Conservation (phyloP, 179 eudicot species). For the Actinidia polygama region DNA sequence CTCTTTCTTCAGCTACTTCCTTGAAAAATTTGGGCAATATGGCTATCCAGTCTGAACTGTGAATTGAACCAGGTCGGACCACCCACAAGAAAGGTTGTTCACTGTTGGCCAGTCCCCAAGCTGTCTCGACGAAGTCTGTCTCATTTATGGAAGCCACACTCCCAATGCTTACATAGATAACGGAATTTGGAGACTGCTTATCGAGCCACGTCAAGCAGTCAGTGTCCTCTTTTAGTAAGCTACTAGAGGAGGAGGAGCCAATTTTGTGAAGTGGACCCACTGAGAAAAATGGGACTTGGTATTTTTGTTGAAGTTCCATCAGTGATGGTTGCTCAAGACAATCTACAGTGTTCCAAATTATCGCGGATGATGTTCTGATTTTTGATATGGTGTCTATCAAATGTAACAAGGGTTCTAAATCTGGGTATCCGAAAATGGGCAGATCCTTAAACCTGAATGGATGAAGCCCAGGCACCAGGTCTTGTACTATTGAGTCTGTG, state of each 20-base stretch:
- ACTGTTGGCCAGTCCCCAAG: slow-evolving; percentile 33
- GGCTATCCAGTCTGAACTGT: slow-evolving; percentile 27
- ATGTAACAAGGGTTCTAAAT: slow-evolving; percentile 7
- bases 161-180: slow-evolving; percentile 42
- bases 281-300: slow-evolving; percentile 19
- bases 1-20: slow-evolving; percentile 21
- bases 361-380: slow-evolving; percentile 25
- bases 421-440: slow-evolving; percentile 5
- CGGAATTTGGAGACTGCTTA: slow-evolving; percentile 33
- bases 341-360: slow-evolving; percentile 29
- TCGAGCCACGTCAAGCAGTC: slow-evolving; percentile 34
- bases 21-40: slow-evolving; percentile 24
- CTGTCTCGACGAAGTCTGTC: slow-evolving; percentile 35
- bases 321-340: slow-evolving; percentile 14
- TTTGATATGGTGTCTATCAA: not conserved
- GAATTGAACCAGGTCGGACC: slow-evolving; percentile 35
- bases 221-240: slow-evolving; percentile 12
- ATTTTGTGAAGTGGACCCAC: slow-evolving; percentile 34
- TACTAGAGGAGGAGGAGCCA: not conserved
- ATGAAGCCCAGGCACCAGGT: slow-evolving; percentile 25
- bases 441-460: slow-evolving; percentile 41
- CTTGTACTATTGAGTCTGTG: slow-evolving; percentile 31
- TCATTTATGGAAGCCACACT: slow-evolving; percentile 29
- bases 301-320: slow-evolving; percentile 8
- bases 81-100: slow-evolving; percentile 38